Evolutionary conservation across 257 asterid species (phyloP).

Genomic region (Petunia secreta): DNA sequence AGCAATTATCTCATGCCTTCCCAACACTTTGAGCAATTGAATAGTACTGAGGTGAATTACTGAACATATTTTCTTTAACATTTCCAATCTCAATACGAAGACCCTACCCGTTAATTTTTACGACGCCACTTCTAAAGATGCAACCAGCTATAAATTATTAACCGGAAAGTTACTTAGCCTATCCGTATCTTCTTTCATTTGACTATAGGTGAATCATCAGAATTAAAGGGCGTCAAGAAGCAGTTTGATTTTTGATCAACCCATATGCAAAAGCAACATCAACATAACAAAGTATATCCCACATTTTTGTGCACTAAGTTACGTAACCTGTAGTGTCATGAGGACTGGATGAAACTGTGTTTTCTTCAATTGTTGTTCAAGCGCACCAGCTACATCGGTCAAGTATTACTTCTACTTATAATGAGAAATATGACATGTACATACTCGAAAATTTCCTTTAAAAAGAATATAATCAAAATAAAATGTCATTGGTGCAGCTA

Average conservation of each 20-base stretch:
- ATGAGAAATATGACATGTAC: slow-evolving; percentile 4
- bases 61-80: not conserved
- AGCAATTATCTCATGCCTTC: not conserved
- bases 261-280: not conserved
- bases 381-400: not conserved
- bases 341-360: not conserved
- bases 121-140: not conserved
- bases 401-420: not conserved
- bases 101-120: not conserved
- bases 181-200: not conserved
- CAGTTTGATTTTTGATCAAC: not conserved
- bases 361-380: not conserved
- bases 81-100: not conserved
- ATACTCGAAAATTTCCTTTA: slow-evolving; percentile 31
- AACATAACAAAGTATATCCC: not conserved
- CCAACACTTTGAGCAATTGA: not conserved
- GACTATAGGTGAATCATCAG: not conserved
- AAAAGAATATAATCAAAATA: slow-evolving; percentile 22
- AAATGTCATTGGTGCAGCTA: slow-evolving; percentile 17
- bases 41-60: not conserved
- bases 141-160: not conserved
- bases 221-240: not conserved
- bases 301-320: not conserved
- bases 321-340: not conserved
- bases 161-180: not conserved